phyloP scores from a whole-genome alignment of 768 basidiomycete genomes.

The Kwoniella botswanensis region DNA sequence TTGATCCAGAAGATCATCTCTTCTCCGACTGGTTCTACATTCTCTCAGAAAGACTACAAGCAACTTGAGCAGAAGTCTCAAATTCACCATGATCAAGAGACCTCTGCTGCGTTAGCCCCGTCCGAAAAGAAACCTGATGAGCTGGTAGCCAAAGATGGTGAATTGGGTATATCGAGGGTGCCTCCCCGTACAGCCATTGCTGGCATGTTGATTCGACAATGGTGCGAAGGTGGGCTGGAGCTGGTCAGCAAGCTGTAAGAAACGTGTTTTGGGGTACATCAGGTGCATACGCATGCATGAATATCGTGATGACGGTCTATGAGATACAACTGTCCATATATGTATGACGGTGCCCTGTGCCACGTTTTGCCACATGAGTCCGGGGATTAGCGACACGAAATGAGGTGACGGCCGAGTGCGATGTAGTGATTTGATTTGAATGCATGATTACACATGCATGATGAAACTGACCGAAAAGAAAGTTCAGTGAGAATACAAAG shows the following conservation, averaged over 20 bases:
- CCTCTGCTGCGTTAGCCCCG: constrained; percentile 53
- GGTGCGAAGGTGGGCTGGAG: constrained; percentile 63
- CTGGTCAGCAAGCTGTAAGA: constrained; percentile 39
- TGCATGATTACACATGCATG: not conserved
- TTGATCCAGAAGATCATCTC: constrained; percentile 71
- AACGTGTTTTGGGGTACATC: not conserved
- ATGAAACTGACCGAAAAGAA: not conserved
- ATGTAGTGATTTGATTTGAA: not conserved
- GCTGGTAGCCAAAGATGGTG: constrained; percentile 28
- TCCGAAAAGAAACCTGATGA: constrained; percentile 51
- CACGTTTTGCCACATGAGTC: constrained; percentile 18
- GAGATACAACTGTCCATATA: too few species aligned
- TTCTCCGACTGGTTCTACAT: constrained; percentile 64
- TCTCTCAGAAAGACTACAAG: constrained; percentile 64
- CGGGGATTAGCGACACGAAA: constrained; percentile 6
- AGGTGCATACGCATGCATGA: not conserved
- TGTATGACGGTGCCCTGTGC: not conserved
- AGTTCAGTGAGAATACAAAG: too few species aligned
- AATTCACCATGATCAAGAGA: constrained; percentile 55
- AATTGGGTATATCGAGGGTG: constrained; percentile 65
- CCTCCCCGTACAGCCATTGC: constrained; percentile 79
- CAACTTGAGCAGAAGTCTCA: constrained; percentile 56
- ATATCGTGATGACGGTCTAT: too few species aligned
- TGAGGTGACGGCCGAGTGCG: not conserved
- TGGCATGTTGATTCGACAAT: constrained; percentile 81